These are phyloP conservation scores for Passiflora organensis DNA, from an alignment of 345 rosid species.

Conservation along the genomic window DNA sequence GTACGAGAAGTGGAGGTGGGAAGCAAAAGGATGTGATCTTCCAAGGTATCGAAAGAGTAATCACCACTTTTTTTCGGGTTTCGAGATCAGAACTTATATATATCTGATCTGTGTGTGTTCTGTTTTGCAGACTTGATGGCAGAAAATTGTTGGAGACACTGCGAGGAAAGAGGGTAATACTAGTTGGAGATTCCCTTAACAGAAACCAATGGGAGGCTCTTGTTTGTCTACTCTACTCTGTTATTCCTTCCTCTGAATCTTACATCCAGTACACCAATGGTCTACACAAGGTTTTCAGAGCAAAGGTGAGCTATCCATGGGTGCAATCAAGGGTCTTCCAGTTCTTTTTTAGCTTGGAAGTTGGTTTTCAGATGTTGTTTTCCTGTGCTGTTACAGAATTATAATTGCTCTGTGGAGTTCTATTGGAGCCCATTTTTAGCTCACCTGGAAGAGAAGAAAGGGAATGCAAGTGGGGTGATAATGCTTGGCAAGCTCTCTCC, in stretches of 20 bases:
- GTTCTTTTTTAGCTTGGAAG: not conserved
- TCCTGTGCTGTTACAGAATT: slow-evolving; percentile 25
- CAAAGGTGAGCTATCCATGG: slow-evolving; percentile 24
- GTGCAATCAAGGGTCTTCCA: not conserved
- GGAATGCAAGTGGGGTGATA: slow-evolving; percentile 25
- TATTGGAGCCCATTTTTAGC: slow-evolving; percentile 48
- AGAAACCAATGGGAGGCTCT: slow-evolving; percentile 60
- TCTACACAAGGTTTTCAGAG: slow-evolving; percentile 27
- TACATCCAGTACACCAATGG: slow-evolving; percentile 11
- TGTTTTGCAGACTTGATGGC: slow-evolving; percentile 33
- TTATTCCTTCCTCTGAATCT: slow-evolving; percentile 27
- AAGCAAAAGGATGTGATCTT: slow-evolving; percentile 36
- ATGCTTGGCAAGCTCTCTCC: slow-evolving; percentile 34
- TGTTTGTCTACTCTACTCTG: slow-evolving; percentile 46
- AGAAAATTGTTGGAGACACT: slow-evolving; percentile 43
- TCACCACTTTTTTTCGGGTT: not conserved
- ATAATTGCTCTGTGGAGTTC: slow-evolving; percentile 44
- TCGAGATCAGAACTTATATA: no score
- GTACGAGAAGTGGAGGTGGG: slow-evolving; percentile 57
- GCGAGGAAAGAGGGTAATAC: slow-evolving; percentile 43
- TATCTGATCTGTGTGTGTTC: not conserved
- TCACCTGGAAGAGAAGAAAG: slow-evolving; percentile 18
- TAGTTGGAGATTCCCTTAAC: slow-evolving; percentile 55
- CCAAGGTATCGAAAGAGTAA: no score
- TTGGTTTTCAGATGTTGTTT: not conserved